phyloP scores from a whole-genome alignment of 2,329 filamentous ascomycete genomes.

The Tolypocladium endophyticum region DNA sequence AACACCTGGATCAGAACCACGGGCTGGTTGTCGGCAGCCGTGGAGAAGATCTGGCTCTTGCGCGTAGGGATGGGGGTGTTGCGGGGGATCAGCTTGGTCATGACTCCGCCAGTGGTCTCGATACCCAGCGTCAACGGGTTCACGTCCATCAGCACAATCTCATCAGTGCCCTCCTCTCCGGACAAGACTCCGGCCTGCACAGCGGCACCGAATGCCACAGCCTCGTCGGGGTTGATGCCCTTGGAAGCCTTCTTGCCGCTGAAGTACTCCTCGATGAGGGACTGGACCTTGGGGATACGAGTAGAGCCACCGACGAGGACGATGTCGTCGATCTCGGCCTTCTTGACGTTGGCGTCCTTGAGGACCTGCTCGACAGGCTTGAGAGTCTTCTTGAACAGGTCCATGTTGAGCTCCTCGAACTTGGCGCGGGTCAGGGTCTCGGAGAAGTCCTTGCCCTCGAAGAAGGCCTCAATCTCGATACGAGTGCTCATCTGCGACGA shows the following conservation, averaged over 20 bases:
- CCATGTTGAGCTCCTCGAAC: constrained; percentile 98
- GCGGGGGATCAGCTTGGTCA: constrained; percentile 92
- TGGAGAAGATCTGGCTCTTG: constrained; percentile 98
- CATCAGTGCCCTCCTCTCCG: constrained; percentile 71
- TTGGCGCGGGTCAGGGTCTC: constrained; percentile 97
- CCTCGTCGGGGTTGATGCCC: constrained; percentile 99
- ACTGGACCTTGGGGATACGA: constrained; percentile 96
- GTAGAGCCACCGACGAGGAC: constrained; percentile 97
- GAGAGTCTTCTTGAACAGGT: constrained; percentile 98
- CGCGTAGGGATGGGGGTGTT: constrained; percentile 92
- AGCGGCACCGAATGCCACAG: constrained; percentile 93
- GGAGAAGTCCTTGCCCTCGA: constrained; percentile 93
- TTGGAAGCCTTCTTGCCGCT: constrained; percentile 93
- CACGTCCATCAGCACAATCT: constrained; percentile 90
- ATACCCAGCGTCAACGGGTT: constrained; percentile 95
- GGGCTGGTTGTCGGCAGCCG: constrained; percentile 91
- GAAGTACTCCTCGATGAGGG: constrained; percentile 93
- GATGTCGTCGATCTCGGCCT: constrained; percentile 89
- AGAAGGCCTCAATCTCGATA: constrained; percentile 96
- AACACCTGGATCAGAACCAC: constrained; percentile 91
- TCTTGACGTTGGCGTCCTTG: constrained; percentile 96
- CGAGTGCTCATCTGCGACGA: constrained; percentile 88
- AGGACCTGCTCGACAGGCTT: constrained; percentile 98
- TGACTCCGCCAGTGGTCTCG: constrained; percentile 93
- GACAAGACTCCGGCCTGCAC: constrained; percentile 94